Conservation (phyloP, 176 grass and related monocot genomes). For the Aechmea fasciata region DNA sequence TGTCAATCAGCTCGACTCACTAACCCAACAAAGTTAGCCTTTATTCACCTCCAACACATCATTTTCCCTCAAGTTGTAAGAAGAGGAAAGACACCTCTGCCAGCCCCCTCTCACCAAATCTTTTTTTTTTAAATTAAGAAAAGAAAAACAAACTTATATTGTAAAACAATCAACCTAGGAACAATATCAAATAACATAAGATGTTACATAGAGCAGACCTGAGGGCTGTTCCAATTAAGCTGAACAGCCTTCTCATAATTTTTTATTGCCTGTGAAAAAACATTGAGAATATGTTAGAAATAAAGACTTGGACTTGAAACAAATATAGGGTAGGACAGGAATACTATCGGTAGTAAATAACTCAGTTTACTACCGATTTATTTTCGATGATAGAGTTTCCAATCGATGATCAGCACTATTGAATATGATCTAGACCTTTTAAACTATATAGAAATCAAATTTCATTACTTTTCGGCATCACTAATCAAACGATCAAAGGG, state of each 20-base stretch:
- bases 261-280: constrained; percentile 58
- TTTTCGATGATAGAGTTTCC: too few species aligned
- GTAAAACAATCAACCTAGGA: constrained; percentile 6
- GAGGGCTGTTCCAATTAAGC: constrained; percentile 98
- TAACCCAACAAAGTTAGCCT: not conserved
- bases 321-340: too few species aligned
- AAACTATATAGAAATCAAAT: too few species aligned
- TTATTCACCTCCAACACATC: not conserved
- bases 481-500: too few species aligned
- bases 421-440: too few species aligned
- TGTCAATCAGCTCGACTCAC: not conserved
- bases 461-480: too few species aligned
- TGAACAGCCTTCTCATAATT: constrained; percentile 95
- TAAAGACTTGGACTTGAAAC: not conserved
- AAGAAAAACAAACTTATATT: not conserved
- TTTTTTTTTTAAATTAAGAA: not conserved
- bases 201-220: constrained; percentile 37
- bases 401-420: too few species aligned
- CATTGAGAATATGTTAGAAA: not conserved
- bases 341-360: too few species aligned
- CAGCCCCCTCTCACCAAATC: too few species aligned
- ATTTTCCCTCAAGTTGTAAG: not conserved
- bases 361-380: too few species aligned
- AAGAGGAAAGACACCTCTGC: too few species aligned
- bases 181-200: constrained; percentile 2